Conservation (phyloP, 208 protist genomes). For the Leptomonas pyrrhocoris region DNA sequence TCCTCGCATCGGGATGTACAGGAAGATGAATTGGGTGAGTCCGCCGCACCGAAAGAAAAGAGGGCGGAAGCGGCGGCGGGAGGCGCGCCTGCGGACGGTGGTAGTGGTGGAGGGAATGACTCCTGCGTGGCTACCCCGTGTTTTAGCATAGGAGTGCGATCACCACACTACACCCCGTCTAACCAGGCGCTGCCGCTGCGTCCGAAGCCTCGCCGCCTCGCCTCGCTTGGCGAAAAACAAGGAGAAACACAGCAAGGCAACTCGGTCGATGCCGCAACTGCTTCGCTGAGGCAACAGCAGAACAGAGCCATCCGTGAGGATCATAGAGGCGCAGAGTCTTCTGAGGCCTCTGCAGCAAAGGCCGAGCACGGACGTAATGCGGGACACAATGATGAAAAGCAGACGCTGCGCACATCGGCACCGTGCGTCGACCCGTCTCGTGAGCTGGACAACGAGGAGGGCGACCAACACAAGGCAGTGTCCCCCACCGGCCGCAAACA, state of each 20-base stretch:
- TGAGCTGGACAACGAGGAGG: not conserved
- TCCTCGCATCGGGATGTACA: not conserved
- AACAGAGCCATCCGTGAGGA: too few species aligned
- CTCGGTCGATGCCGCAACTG: too few species aligned
- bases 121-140: constrained; percentile 6
- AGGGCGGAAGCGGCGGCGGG: not conserved
- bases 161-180: not conserved
- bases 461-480: not conserved
- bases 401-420: not conserved
- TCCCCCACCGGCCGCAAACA: not conserved
- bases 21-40: not conserved
- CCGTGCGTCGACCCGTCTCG: not conserved
- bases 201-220: not conserved
- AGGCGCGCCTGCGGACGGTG: not conserved
- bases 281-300: too few species aligned
- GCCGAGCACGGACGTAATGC: too few species aligned
- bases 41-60: not conserved
- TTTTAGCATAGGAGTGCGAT: constrained; percentile 1
- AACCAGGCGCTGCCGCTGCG: not conserved
- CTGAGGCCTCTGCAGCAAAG: too few species aligned
- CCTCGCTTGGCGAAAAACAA: not conserved
- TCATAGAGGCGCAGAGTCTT: too few species aligned
- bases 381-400: not conserved
- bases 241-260: too few species aligned
- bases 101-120: not conserved